Percentiles rank a stretch among this genome's conserved stretches.
Conservation (phyloP, 2,329 filamentous ascomycete genomes). For the Sarocladium oryzae region DNA sequence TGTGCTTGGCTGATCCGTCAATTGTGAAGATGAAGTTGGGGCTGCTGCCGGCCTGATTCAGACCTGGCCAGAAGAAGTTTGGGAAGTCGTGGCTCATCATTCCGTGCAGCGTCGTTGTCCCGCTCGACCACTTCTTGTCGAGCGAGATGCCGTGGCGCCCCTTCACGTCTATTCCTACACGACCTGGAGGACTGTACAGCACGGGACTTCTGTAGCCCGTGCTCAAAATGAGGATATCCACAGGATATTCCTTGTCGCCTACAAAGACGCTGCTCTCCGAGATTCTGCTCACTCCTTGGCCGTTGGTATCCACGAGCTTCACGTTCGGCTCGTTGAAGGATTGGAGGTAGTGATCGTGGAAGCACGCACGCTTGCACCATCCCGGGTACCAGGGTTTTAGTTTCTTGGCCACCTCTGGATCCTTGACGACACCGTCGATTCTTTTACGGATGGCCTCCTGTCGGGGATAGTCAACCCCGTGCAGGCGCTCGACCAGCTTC, state of each 20-base stretch:
- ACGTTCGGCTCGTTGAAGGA: slow-evolving; percentile 55
- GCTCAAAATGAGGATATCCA: slow-evolving; percentile 32
- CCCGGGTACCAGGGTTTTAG: slow-evolving; percentile 54
- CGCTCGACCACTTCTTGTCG: slow-evolving; percentile 37
- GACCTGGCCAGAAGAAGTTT: slow-evolving; percentile 44
- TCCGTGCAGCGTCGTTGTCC: slow-evolving; percentile 46
- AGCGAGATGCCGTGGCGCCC: slow-evolving; percentile 39
- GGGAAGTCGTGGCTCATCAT: slow-evolving; percentile 42
- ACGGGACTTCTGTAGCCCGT: slow-evolving; percentile 29
- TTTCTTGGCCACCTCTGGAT: slow-evolving; percentile 41
- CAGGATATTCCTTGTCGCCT: slow-evolving; percentile 21
- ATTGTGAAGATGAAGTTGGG: background rate
- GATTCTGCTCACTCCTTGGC: slow-evolving; percentile 40
- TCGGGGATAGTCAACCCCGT: slow-evolving; percentile 31
- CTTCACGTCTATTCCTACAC: slow-evolving; percentile 21
- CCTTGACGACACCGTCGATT: slow-evolving; percentile 43
- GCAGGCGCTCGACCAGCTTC: background rate
- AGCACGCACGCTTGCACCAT: slow-evolving; percentile 59
- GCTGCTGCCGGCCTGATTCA: slow-evolving; percentile 26
- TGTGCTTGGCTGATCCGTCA: slow-evolving; percentile 34
- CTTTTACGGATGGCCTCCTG: slow-evolving; percentile 37
- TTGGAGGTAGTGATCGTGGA: slow-evolving; percentile 53
- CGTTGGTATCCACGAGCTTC: slow-evolving; percentile 50
- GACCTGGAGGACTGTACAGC: slow-evolving; percentile 17
- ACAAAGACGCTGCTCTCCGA: slow-evolving; percentile 40